phyloP scores from a whole-genome alignment of 257 asterid genomes.

The Capsicum baccatum region DNA sequence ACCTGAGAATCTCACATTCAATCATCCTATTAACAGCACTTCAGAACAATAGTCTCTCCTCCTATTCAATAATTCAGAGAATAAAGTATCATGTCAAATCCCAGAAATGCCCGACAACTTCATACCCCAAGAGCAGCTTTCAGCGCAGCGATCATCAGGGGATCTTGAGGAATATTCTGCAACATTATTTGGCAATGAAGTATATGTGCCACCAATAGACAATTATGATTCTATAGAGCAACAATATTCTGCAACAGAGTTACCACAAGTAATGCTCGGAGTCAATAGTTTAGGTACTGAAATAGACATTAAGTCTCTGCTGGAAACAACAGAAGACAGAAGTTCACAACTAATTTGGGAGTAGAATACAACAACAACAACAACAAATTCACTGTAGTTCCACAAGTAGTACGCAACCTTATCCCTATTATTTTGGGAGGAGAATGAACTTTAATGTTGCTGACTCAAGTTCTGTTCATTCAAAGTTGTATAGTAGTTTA shows the following conservation, averaged over 20 bases:
- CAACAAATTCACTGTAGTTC: no score
- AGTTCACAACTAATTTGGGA: slow-evolving; percentile 44
- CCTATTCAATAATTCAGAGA: background rate
- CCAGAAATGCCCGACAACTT: background rate
- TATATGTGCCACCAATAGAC: slow-evolving; percentile 20
- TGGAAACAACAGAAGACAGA: slow-evolving; percentile 39
- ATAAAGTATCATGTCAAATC: background rate
- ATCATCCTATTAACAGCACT: slow-evolving; percentile 1
- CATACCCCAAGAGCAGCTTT: slow-evolving; percentile 20
- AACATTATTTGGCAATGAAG: slow-evolving; percentile 21
- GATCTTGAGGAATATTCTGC: slow-evolving; percentile 18
- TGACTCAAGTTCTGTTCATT: slow-evolving; percentile 10
- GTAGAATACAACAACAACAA: slow-evolving; percentile 5
- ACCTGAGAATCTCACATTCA: background rate
- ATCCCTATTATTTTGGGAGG: slow-evolving; percentile 29
- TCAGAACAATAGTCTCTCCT: slow-evolving; percentile 6
- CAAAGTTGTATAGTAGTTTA: slow-evolving; percentile 14
- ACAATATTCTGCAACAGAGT: slow-evolving; percentile 34
- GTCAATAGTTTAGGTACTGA: slow-evolving; percentile 36
- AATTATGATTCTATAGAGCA: slow-evolving; percentile 28
- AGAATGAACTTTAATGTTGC: slow-evolving; percentile 24
- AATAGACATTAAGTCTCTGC: slow-evolving; percentile 34
- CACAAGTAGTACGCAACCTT: no score
- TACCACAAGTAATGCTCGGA: slow-evolving; percentile 29
- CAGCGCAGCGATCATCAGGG: background rate